Evolutionary conservation across 1,284 basidiomycete genomes (phyloP).

Genomic region (Leccinum fuscescens): DNA sequence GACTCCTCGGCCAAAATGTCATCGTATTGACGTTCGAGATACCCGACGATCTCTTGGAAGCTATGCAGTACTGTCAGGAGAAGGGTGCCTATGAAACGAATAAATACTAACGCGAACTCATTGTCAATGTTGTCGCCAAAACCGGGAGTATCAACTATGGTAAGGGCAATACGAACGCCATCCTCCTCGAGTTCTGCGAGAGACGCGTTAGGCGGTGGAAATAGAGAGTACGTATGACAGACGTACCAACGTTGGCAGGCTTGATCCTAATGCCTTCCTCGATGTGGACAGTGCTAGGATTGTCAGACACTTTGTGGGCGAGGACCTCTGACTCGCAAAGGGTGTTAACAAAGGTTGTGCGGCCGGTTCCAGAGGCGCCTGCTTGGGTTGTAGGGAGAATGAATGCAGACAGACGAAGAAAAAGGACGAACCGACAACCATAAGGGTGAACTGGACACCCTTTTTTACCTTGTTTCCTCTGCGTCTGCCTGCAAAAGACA

Average conservation of each 20-base stretch:
- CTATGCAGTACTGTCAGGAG: constrained; percentile 40
- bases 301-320: constrained; percentile 82
- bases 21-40: constrained; percentile 99
- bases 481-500: constrained; percentile 83
- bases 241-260: constrained; percentile 89
- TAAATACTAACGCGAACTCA: constrained; percentile 82
- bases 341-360: constrained; percentile 98
- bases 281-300: constrained; percentile 87
- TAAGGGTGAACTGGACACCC: constrained; percentile 93
- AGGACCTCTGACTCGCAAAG: constrained; percentile 93
- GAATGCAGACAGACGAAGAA: neutral
- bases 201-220: constrained; percentile 1
- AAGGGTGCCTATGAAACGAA: constrained; percentile 6
- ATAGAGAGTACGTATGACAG: neutral
- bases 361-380: constrained; percentile 95
- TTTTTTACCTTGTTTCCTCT: constrained; percentile 96
- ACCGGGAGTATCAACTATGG: constrained; percentile 98
- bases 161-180: constrained; percentile 95
- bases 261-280: constrained; percentile 97
- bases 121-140: constrained; percentile 99
- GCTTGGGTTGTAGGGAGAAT: constrained; percentile 14
- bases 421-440: constrained; percentile 80
- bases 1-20: constrained; percentile 99
- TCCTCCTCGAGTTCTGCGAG: constrained; percentile 93
- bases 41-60: constrained; percentile 94